phyloP scores from a whole-genome alignment of 2,329 filamentous ascomycete genomes.

The Sclerotinia spermophila region DNA sequence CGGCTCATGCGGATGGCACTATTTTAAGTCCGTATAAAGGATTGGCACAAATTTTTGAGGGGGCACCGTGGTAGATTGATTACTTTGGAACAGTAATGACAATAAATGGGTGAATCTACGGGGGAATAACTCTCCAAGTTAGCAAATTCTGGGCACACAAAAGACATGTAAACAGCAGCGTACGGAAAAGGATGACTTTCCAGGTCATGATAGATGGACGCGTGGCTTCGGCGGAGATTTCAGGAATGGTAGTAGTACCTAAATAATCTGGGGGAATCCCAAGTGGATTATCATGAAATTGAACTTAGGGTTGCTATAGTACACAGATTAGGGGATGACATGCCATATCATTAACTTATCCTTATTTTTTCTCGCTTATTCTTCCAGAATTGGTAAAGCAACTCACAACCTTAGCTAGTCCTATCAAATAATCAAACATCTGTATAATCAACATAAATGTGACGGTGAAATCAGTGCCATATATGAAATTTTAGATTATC shows the following conservation, averaged over 20 bases:
- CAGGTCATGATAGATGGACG: neutral
- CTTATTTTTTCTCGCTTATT: neutral
- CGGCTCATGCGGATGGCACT: neutral
- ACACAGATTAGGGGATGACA: accelerated
- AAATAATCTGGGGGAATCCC: too few relatives aligned
- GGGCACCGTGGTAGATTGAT: neutral
- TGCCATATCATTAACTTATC: neutral
- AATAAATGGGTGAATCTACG: accelerated
- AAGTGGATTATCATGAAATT: neutral
- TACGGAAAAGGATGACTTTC: neutral
- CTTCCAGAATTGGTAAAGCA: neutral
- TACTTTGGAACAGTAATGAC: too few relatives aligned
- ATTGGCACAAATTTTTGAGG: neutral
- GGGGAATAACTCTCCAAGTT: neutral
- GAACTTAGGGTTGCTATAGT: accelerated
- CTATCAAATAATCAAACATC: neutral
- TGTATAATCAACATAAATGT: neutral
- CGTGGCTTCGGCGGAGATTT: neutral
- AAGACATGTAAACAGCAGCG: too few relatives aligned
- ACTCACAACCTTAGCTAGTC: neutral
- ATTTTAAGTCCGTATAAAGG: neutral
- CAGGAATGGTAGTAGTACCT: neutral
- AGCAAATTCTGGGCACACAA: neutral
- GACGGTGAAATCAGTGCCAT: neutral
- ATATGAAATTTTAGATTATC: too few relatives aligned